Conservation (phyloP, 2,329 filamentous ascomycete genomes). For the Calonectria multiphialidica region DNA sequence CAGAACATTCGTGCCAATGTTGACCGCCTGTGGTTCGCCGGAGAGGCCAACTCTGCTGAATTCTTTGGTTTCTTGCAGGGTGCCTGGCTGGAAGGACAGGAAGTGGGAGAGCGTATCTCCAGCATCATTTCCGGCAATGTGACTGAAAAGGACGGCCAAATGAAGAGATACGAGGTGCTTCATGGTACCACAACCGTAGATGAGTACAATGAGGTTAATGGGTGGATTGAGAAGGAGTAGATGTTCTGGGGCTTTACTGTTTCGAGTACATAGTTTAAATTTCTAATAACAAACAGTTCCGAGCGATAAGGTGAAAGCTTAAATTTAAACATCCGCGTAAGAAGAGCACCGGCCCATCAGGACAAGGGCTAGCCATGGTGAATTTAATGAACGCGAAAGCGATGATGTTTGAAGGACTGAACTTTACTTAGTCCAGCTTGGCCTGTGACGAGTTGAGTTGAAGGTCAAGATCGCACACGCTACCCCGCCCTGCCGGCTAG, state of each 20-base stretch:
- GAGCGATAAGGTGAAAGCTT: not conserved
- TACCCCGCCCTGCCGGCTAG: not conserved
- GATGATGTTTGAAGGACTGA: no score
- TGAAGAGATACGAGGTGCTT: conserved; percentile 45
- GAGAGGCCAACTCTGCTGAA: conserved; percentile 71
- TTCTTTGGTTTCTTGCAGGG: conserved; percentile 77
- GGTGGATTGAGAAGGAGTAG: conserved; percentile 1
- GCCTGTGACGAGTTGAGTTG: not conserved
- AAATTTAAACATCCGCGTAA: not conserved
- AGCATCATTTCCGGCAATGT: conserved; percentile 31
- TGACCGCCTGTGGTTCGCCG: conserved; percentile 72
- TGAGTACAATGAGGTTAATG: conserved; percentile 21
- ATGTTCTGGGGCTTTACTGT: not conserved
- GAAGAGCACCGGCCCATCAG: not conserved
- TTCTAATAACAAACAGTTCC: not conserved
- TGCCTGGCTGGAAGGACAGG: conserved; percentile 68
- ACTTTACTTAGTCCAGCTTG: not conserved
- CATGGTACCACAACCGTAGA: conserved; percentile 44
- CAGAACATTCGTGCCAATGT: conserved; percentile 76
- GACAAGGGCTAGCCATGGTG: not conserved
- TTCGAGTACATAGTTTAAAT: conserved; percentile 1
- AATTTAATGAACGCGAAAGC: not conserved
- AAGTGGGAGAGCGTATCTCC: conserved; percentile 59
- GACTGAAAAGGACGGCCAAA: conserved; percentile 33
- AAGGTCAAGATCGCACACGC: not conserved